Evolutionary conservation across 768 basidiomycete genomes (phyloP).

Genomic region (Fomitopsis serialis): DNA sequence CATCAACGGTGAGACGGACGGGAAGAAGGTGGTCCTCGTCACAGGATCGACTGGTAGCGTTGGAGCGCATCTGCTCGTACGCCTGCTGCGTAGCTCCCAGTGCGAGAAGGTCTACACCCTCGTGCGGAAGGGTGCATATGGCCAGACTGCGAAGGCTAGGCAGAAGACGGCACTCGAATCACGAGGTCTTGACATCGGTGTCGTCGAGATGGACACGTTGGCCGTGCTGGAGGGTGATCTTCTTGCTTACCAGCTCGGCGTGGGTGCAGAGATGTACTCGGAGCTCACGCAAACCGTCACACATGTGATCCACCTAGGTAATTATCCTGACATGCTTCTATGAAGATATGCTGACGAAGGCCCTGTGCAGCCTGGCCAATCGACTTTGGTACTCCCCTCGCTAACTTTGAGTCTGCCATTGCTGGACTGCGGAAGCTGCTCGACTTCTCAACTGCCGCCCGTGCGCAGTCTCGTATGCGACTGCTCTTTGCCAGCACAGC

Average conservation of each 20-base stretch:
- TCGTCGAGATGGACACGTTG: background rate
- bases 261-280: background rate
- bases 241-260: background rate
- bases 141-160: background rate
- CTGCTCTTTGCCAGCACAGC: conserved; percentile 19
- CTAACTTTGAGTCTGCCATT: conserved; percentile 32
- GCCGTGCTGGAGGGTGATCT: background rate
- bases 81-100: conserved; percentile 11
- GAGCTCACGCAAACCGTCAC: conserved; percentile 5
- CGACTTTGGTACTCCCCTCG: conserved; percentile 34
- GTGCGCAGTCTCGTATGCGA: conserved; percentile 7
- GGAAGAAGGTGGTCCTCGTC: conserved; percentile 11
- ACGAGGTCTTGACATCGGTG: background rate
- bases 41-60: conserved; percentile 30
- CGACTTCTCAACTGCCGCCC: conserved; percentile 8
- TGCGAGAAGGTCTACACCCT: conserved; percentile 21
- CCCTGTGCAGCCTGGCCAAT: conserved; percentile 28
- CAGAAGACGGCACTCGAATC: background rate
- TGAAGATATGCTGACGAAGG: background rate
- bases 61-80: conserved; percentile 22
- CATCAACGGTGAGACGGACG: background rate
- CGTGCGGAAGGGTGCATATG: background rate
- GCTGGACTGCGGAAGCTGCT: conserved; percentile 17
- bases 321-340: background rate
- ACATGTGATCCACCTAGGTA: conserved; percentile 27